Percentiles rank a stretch among this genome's conserved stretches.
These are phyloP conservation scores for Sugiyamaella xylanicola DNA, from an alignment of 1,139 yeast genomes.

Conservation along the genomic window DNA sequence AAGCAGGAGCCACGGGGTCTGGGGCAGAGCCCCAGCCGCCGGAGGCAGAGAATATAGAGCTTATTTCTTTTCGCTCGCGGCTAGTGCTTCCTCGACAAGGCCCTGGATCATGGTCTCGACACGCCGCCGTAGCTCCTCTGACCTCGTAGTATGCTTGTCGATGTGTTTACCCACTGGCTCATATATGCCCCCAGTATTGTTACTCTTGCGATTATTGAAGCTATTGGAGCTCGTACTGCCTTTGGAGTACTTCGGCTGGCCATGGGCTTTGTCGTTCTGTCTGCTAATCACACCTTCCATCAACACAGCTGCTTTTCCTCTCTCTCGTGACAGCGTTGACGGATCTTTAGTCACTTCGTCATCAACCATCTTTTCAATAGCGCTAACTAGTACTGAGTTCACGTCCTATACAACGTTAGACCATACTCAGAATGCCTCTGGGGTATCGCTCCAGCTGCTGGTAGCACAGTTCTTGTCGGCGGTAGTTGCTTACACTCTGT, in stretches of 20 bases:
- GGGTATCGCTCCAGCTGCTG: too few species aligned
- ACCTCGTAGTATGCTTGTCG: constrained; percentile 25
- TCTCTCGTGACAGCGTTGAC: constrained; percentile 33
- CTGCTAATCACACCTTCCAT: constrained; percentile 37
- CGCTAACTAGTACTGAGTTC: constrained; percentile 29
- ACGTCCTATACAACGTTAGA: constrained; percentile 28
- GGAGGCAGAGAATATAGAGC: neutral
- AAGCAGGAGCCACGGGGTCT: too few species aligned
- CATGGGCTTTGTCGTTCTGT: constrained; percentile 24
- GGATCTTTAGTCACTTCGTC: constrained; percentile 35
- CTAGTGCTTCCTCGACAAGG: constrained; percentile 16
- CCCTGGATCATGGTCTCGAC: constrained; percentile 28
- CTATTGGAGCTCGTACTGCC: neutral
- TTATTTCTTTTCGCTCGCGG: neutral
- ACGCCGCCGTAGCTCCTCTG: constrained; percentile 25
- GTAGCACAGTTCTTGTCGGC: too few species aligned
- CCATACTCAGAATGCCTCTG: too few species aligned
- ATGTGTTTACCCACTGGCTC: constrained; percentile 27
- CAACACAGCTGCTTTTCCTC: constrained; percentile 39
- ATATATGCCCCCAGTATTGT: constrained; percentile 27
- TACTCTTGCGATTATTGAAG: constrained; percentile 4
- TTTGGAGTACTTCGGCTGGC: constrained; percentile 13
- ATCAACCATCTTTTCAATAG: constrained; percentile 36
- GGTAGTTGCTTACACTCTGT: constrained; percentile 33
- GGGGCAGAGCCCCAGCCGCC: too few species aligned